A percentile compares a stretch with the other conserved stretches of the same genome.
Evolutionary conservation across 2,329 filamentous ascomycete genomes (phyloP).

Genomic region (Talaromyces sp.): DNA sequence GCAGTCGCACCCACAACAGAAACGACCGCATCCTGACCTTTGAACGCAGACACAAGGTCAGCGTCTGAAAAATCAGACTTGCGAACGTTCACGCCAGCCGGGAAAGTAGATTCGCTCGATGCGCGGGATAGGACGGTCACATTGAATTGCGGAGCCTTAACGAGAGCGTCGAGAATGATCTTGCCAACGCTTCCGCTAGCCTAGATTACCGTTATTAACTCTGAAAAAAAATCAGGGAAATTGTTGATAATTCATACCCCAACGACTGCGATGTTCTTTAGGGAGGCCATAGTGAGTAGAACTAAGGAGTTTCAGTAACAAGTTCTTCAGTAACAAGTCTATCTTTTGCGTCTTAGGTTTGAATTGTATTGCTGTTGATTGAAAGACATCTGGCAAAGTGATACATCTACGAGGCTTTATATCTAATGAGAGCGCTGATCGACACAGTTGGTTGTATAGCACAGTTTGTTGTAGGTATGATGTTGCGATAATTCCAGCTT

Average conservation of each 20-base stretch:
- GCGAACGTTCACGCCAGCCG: slow-evolving; percentile 21
- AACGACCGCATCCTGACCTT: slow-evolving; percentile 32
- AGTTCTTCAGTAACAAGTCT: neutral
- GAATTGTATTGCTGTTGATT: neutral
- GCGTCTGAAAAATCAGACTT: slow-evolving; percentile 25
- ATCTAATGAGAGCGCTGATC: neutral
- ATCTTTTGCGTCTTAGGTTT: neutral
- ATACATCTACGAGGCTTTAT: neutral
- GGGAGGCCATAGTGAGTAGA: slow-evolving; percentile 14
- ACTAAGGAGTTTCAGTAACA: neutral
- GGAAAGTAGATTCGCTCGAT: slow-evolving; percentile 23
- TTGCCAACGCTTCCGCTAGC: slow-evolving; percentile 26
- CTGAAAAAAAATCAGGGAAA: neutral
- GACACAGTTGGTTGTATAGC: neutral
- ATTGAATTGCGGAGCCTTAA: slow-evolving; percentile 19
- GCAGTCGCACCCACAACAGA: slow-evolving; percentile 26
- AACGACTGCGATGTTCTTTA: slow-evolving; percentile 20
- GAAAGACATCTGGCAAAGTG: neutral
- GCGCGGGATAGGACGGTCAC: slow-evolving; percentile 27
- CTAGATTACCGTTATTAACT: slow-evolving; percentile 15
- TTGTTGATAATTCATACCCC: slow-evolving; percentile 19
- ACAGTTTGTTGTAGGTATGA: neutral
- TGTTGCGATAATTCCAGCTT: neutral
- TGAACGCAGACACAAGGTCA: slow-evolving; percentile 25
- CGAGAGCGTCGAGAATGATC: slow-evolving; percentile 23